A percentile compares a stretch with the other conserved stretches of the same genome.
phyloP scores from a whole-genome alignment of 495 filamentous ascomycete genomes.

The Aspergillus kassunensis region DNA sequence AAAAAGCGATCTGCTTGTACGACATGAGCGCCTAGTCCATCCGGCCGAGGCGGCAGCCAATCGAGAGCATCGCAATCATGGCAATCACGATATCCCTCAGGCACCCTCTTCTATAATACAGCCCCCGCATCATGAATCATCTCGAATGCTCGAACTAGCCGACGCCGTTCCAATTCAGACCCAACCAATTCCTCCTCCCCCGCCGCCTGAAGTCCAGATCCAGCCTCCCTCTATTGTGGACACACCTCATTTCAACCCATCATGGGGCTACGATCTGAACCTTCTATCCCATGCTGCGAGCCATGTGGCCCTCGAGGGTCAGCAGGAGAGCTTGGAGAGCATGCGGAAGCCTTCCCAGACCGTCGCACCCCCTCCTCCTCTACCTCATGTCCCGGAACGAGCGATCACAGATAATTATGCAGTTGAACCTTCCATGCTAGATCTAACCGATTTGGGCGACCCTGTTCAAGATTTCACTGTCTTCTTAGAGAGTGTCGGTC shows the following conservation, averaged over 20 bases:
- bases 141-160: constrained; percentile 46
- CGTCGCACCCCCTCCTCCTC: constrained; percentile 30
- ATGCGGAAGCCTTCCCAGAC: constrained; percentile 37
- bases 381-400: constrained; percentile 34
- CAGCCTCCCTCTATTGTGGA: constrained; percentile 43
- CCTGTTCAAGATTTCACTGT: constrained; percentile 50
- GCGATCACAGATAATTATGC: constrained; percentile 45
- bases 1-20: constrained; percentile 62
- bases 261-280: constrained; percentile 49
- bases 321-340: constrained; percentile 43
- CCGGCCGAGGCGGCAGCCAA: constrained; percentile 52
- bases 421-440: constrained; percentile 44
- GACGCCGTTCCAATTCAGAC: constrained; percentile 43
- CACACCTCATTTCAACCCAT: constrained; percentile 46
- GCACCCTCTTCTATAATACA: constrained; percentile 38
- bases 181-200: constrained; percentile 32
- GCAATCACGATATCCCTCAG: constrained; percentile 31
- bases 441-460: constrained; percentile 44
- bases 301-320: constrained; percentile 47
- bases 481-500: constrained; percentile 46
- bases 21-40: constrained; percentile 71
- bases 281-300: constrained; percentile 48
- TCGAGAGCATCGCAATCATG: constrained; percentile 40
- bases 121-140: constrained; percentile 40
- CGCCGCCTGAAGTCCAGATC: constrained; percentile 36